Conservation (phyloP, 495 filamentous ascomycete species). For the Sphaerosporella brunnea region DNA sequence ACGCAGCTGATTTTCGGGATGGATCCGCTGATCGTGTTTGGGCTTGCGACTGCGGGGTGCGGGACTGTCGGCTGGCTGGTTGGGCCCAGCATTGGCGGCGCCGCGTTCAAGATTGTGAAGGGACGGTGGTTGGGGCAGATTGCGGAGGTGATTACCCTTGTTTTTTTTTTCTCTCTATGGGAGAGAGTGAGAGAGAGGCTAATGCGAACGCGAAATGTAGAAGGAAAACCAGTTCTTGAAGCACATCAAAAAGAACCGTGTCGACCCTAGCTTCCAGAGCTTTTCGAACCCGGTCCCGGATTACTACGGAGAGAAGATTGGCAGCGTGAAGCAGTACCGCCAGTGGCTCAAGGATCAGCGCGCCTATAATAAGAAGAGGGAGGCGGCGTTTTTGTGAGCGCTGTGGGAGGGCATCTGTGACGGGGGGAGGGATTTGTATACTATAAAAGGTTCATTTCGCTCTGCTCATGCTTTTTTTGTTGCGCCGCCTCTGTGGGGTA, state of each 20-base stretch:
- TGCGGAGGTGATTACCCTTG: constrained; percentile 35
- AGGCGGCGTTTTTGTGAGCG: constrained; percentile 43
- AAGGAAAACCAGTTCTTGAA: constrained; percentile 87
- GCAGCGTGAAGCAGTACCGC: constrained; percentile 72
- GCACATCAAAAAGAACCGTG: constrained; percentile 71
- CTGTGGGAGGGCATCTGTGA: no score
- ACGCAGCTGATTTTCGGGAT: constrained; percentile 52
- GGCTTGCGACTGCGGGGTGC: constrained; percentile 51
- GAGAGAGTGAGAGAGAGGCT: constrained; percentile 3
- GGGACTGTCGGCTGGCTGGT: constrained; percentile 68
- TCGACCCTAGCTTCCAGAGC: constrained; percentile 59
- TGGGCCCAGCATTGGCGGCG: constrained; percentile 63
- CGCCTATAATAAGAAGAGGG: constrained; percentile 86
- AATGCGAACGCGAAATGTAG: no score
- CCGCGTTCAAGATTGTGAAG: constrained; percentile 54
- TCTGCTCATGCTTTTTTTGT: no score
- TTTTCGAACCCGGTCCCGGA: constrained; percentile 50
- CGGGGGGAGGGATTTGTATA: no score
- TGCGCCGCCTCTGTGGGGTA: no score
- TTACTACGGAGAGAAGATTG: constrained; percentile 88
- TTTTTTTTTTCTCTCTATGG: background rate
- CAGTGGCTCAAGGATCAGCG: constrained; percentile 94
- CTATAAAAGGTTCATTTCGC: no score
- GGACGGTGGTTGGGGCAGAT: constrained; percentile 48
- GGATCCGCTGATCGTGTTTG: constrained; percentile 72